Evolutionary conservation across 176 grass and related monocot species (phyloP).

Genomic region (Canna indica): DNA sequence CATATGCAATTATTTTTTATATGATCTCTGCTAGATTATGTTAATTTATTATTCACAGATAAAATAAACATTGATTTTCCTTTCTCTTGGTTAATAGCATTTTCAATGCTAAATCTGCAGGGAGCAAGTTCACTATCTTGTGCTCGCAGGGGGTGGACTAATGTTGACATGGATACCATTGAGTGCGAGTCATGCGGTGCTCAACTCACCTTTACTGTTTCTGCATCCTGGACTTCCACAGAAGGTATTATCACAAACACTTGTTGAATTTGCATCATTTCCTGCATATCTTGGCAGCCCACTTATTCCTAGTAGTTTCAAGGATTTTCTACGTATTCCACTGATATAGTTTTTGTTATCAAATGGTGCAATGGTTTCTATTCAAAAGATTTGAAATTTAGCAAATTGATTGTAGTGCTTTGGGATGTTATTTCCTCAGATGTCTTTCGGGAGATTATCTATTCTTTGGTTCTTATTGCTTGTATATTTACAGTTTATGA

Average conservation of each 20-base stretch:
- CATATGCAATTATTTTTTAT: not conserved
- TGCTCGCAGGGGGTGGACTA: conserved; percentile 83
- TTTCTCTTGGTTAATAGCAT: not conserved
- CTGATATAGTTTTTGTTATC: not conserved
- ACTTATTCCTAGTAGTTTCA: not conserved
- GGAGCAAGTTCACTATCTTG: conserved; percentile 56
- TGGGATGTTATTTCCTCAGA: not conserved
- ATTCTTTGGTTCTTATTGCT: conserved; percentile 7
- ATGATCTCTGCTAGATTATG: not conserved
- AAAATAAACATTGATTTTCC: not conserved
- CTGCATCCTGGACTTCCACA: conserved; percentile 52
- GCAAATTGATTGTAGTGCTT: not conserved
- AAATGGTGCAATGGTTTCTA: not conserved
- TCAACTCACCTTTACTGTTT: conserved; percentile 50
- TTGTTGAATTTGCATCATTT: not conserved
- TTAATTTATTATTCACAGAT: not conserved
- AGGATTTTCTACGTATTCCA: not conserved
- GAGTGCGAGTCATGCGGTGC: conserved; percentile 79
- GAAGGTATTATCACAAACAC: conserved; percentile 47
- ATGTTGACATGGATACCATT: conserved; percentile 69
- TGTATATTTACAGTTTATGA: conserved; percentile 8
- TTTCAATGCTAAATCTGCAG: conserved; percentile 38
- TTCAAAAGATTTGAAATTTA: not conserved
- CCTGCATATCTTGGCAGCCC: not conserved
- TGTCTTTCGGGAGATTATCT: not conserved